Conservation (phyloP, 2,329 filamentous ascomycete genomes). For the Monilinia laxa region DNA sequence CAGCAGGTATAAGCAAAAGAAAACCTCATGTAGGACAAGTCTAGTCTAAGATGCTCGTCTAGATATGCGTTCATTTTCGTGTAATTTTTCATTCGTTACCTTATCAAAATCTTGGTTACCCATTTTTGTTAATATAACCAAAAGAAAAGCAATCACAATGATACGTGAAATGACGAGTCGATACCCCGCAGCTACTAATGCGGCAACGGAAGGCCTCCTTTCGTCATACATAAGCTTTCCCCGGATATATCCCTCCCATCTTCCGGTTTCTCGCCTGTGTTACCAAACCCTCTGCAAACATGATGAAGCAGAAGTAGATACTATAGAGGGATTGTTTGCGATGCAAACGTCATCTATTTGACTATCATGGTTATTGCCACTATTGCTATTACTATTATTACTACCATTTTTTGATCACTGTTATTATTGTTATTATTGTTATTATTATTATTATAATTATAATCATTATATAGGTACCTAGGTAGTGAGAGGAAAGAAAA, state of each 20-base stretch:
- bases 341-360: too few species aligned
- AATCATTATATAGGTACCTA: too few species aligned
- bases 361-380: too few species aligned
- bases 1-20: not conserved
- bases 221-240: constrained; percentile 6
- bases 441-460: too few species aligned
- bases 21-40: not conserved
- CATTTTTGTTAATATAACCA: not conserved
- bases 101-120: not conserved
- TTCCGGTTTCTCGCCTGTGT: not conserved
- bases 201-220: too few species aligned
- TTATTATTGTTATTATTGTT: too few species aligned
- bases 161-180: not conserved
- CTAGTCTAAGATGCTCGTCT: not conserved
- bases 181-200: too few species aligned
- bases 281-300: not conserved
- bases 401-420: too few species aligned
- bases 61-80: too few species aligned
- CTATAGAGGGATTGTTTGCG: too few species aligned
- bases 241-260: not conserved
- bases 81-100: too few species aligned
- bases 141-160: constrained; percentile 9
- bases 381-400: too few species aligned
- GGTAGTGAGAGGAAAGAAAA: not conserved
- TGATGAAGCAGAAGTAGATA: not conserved